A percentile compares a stretch with the other conserved stretches of the same genome.
phyloP scores from a whole-genome alignment of 257 asterid genomes.

The Rehmannia glutinosa region DNA sequence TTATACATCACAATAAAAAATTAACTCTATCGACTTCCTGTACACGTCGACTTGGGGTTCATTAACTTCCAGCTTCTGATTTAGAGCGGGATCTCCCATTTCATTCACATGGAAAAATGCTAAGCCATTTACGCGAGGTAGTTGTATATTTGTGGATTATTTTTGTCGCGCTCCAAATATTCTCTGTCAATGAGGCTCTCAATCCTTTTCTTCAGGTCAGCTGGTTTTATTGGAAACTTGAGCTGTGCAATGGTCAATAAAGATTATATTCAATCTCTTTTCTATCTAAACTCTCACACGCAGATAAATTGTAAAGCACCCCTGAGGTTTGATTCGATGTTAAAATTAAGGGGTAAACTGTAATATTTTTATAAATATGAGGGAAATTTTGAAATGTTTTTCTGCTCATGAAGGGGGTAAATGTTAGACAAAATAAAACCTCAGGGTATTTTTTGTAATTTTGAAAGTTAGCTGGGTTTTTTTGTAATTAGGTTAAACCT shows the following conservation, averaged over 20 bases:
- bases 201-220: conserved; percentile 80
- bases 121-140: conserved; percentile 47
- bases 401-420: too few species aligned
- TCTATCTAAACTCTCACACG: not conserved
- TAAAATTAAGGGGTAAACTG: too few species aligned
- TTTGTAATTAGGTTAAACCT: too few species aligned
- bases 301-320: too few species aligned
- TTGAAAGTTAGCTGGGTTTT: too few species aligned
- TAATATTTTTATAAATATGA: too few species aligned
- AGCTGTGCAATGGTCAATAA: conserved; percentile 37
- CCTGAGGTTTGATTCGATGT: too few species aligned
- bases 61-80: conserved; percentile 18
- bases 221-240: conserved; percentile 76
- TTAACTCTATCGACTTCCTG: conserved; percentile 21
- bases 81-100: conserved; percentile 12
- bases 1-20: conserved; percentile 20
- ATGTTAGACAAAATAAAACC: too few species aligned
- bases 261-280: not conserved
- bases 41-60: conserved; percentile 39
- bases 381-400: too few species aligned
- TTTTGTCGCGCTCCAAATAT: conserved; percentile 70
- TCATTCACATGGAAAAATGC: conserved; percentile 13
- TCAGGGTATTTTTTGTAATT: too few species aligned
- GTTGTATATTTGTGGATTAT: conserved; percentile 66
- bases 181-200: conserved; percentile 78